Conservation (phyloP, 2,329 filamentous ascomycete genomes). For the Fusarium equiseti region DNA sequence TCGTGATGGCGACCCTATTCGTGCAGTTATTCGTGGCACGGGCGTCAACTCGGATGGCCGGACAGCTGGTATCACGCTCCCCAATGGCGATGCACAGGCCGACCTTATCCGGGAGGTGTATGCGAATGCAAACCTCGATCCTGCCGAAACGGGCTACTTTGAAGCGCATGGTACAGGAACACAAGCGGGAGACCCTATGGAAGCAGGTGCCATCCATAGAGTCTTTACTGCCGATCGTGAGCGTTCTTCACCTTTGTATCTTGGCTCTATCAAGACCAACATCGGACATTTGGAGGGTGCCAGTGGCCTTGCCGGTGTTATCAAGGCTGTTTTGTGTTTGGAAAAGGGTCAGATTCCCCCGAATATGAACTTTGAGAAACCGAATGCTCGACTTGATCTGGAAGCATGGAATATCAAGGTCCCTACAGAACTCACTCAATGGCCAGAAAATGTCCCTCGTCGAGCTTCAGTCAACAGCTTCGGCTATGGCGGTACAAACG, state of each 20-base stretch:
- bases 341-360: not conserved
- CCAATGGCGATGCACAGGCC: not conserved
- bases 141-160: not conserved
- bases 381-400: not conserved
- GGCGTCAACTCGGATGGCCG: constrained; percentile 1
- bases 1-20: not conserved
- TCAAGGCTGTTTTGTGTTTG: not conserved
- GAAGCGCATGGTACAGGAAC: constrained; percentile 16
- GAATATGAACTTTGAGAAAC: constrained; percentile 1
- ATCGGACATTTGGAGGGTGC: not conserved
- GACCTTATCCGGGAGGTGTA: constrained; percentile 4
- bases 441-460: not conserved
- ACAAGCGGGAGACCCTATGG: constrained; percentile 1
- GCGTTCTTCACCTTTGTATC: not conserved
- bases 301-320: not conserved
- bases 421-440: not conserved
- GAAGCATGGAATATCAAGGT: constrained; percentile 5
- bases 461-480: constrained; percentile 1
- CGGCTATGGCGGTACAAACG: constrained; percentile 9
- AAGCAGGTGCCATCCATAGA: not conserved
- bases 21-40: constrained; percentile 3
- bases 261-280: constrained; percentile 6
- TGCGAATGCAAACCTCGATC: not conserved
- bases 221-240: not conserved
- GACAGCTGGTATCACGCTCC: not conserved